Evolutionary conservation across 1,284 basidiomycete genomes (phyloP).

Genomic region (Puccinia coronata): DNA sequence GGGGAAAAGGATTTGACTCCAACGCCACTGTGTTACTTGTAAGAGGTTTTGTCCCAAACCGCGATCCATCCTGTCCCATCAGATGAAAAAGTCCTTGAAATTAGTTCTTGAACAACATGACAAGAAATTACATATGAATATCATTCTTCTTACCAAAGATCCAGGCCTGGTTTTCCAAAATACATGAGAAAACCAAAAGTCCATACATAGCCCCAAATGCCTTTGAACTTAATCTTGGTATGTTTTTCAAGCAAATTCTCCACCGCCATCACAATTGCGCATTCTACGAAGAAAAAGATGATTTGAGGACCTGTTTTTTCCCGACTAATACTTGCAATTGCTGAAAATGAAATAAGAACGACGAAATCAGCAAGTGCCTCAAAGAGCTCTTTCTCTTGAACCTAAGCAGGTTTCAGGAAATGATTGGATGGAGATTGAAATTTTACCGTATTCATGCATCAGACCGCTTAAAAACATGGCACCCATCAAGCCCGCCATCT

Average conservation of each 20-base stretch:
- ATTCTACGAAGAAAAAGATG: slow-evolving; percentile 25
- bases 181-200: slow-evolving; percentile 39
- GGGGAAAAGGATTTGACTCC: slow-evolving; percentile 37
- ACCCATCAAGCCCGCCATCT: slow-evolving; percentile 26
- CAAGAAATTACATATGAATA: no score
- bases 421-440: not conserved
- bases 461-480: slow-evolving; percentile 39
- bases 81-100: not conserved
- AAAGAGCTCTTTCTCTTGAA: not conserved
- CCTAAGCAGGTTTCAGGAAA: not conserved
- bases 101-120: not conserved
- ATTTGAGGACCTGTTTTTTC: slow-evolving; percentile 28
- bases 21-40: slow-evolving; percentile 22
- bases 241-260: slow-evolving; percentile 30
- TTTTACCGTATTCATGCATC: slow-evolving; percentile 40
- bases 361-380: not conserved
- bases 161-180: slow-evolving; percentile 34
- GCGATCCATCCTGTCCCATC: slow-evolving; percentile 30
- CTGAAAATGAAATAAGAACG: not conserved
- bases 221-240: slow-evolving; percentile 33
- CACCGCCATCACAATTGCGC: slow-evolving; percentile 28
- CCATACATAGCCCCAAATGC: slow-evolving; percentile 22
- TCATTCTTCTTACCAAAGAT: slow-evolving; percentile 36
- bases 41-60: slow-evolving; percentile 29
- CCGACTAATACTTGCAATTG: slow-evolving; percentile 38